Conservation (phyloP, 345 rosid genomes). For the Populus deltoides region DNA sequence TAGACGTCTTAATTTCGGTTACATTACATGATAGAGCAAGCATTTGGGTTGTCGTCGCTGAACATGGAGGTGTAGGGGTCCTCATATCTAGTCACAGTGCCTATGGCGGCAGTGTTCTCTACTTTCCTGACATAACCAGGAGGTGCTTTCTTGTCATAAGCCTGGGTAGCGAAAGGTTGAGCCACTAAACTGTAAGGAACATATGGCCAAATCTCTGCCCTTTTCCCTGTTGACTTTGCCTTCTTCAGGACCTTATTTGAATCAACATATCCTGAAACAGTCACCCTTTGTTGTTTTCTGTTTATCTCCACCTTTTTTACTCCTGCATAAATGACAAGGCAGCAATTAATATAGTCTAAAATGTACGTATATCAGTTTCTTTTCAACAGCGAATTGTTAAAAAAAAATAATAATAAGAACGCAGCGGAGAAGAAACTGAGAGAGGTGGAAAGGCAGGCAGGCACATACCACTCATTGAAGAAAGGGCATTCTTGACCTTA, state of each 20-base stretch:
- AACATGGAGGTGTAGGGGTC: constrained; percentile 62
- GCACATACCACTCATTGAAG: constrained; percentile 69
- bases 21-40: constrained; percentile 74
- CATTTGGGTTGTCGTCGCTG: constrained; percentile 94
- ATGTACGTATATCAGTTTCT: neutral
- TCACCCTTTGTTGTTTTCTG: constrained; percentile 92
- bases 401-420: neutral
- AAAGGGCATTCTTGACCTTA: constrained; percentile 79
- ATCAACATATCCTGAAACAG: constrained; percentile 78
- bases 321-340: constrained; percentile 38
- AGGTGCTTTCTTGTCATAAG: constrained; percentile 96
- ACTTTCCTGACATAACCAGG: constrained; percentile 84
- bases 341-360: neutral
- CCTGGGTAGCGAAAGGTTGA: constrained; percentile 64
- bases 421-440: neutral
- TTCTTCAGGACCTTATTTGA: constrained; percentile 74
- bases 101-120: constrained; percentile 41
- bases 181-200: constrained; percentile 87
- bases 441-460: neutral
- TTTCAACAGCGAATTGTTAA: neutral
- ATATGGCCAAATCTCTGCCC: constrained; percentile 94
- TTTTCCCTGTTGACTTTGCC: constrained; percentile 89
- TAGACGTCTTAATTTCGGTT: neutral
- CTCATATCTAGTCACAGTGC: constrained; percentile 41
- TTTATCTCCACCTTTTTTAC: constrained; percentile 77